Base-by-base conservation (phyloP, 2,329 filamentous ascomycete genomes). In the Xylaria sp. region DNA sequence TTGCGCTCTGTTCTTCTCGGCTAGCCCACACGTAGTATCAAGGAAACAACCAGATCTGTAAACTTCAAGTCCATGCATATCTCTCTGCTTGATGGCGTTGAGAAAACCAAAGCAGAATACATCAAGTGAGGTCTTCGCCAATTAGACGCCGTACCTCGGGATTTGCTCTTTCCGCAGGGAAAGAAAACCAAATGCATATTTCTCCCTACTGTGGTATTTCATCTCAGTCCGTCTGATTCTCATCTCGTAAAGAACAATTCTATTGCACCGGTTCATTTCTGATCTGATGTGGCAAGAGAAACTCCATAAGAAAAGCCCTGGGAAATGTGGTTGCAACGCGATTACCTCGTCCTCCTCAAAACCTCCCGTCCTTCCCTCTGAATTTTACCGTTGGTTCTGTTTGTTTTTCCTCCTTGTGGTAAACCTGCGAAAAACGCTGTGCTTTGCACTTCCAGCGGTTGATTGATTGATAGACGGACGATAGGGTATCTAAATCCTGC, bases 161-260 rank as follows among this genome's bases (percentile, higher is more conserved):
- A 56, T 74, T 50, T 52, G 1, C 25, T 10, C 74, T 72, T 28
- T 69, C 44, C 28, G 2, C 9, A 9, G 1, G 46, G 13, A 28
- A 34, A 50, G n/a, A 18, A 51, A 37, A 6, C 31, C 6, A 37
- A 20, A 31, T 25, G 34, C 10, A 57, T 3, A 3, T 51, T 23
- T n/a, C 31, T 31, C 34, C 12, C 18, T 28, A 39, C 13, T 28
- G 3, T 25, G 15, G 15, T 46, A 28, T 37, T 46, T 13, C 37
- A 55, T 44, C 13, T 13, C 44, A 4, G 20, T 20, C 18, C 63
- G 34, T 37, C 54, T 25, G 18, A n/a, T 41, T 51, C 23, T 41
- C 44, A 2, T 15, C 44, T 51, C 31, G 23, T 20, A 48, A 44
- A 39, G 18, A 44, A 61, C 28, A 48, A 15, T n/a, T 62, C 50